Evolutionary conservation across 2,329 filamentous ascomycete species (phyloP).

Genomic region (Talaromyces sp.): DNA sequence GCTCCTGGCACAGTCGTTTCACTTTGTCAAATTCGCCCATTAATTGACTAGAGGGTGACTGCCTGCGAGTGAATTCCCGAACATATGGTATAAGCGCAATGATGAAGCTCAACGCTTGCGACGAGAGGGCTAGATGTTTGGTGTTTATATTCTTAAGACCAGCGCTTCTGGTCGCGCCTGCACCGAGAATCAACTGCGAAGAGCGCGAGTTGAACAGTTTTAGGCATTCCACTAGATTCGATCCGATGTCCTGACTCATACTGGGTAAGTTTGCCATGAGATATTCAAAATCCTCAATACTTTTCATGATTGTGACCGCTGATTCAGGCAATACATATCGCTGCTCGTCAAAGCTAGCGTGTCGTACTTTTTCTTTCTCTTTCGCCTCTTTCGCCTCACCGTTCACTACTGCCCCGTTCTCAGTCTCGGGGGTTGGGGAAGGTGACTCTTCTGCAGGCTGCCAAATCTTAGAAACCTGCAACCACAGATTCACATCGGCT

Average conservation of each 20-base stretch:
- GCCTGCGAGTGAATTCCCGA: constrained; percentile 83
- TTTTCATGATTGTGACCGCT: constrained; percentile 74
- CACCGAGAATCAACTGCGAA: constrained; percentile 93
- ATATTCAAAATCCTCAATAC: constrained; percentile 77
- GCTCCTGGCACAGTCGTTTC: constrained; percentile 77
- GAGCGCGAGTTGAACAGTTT: constrained; percentile 94
- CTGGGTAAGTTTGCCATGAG: constrained; percentile 82
- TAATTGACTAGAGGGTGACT: constrained; percentile 55
- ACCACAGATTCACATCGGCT: constrained; percentile 56
- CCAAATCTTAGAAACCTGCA: constrained; percentile 52
- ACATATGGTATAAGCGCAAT: constrained; percentile 84
- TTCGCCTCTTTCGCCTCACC: constrained; percentile 26
- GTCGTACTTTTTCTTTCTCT: constrained; percentile 64
- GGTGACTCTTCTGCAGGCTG: constrained; percentile 31
- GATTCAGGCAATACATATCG: constrained; percentile 82
- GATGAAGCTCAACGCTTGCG: constrained; percentile 83
- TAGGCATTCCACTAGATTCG: constrained; percentile 77
- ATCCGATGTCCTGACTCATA: constrained; percentile 79
- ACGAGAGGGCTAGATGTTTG: constrained; percentile 87
- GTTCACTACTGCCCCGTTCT: constrained; percentile 39
- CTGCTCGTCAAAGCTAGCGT: constrained; percentile 77
- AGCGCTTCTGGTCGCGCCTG: constrained; percentile 82
- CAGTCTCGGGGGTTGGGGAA: constrained; percentile 24
- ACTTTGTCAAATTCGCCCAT: constrained; percentile 88
- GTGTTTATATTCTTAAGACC: constrained; percentile 96